Evolutionary conservation across 2,329 filamentous ascomycete species (phyloP), one percentile per base, ranked within the genome.

Genomic region (Xylogone sp.): DNA sequence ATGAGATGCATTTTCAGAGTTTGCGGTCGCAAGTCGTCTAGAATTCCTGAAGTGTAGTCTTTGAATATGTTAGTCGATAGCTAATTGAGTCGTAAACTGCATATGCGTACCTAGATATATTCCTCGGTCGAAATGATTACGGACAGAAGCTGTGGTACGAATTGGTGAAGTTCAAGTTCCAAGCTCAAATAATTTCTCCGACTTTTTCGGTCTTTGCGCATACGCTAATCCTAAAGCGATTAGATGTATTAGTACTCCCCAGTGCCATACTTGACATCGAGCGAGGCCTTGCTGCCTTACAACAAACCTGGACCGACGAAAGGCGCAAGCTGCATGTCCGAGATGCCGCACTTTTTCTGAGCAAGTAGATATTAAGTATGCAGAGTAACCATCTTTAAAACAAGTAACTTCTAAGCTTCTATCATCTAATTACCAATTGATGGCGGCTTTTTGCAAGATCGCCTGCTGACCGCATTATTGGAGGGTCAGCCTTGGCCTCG

Each of bases 1-100:
- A 86, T 86, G 59, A 87, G 77, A 85, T 87, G 83, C 83, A 86
- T 87, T 50, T 43, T 62, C 49, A 39, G 34, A 16, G 34, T 18
- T 39, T 18, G 10, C n/a, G n/a, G 13, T 39, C 34, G 34, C n/a
- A 39, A 18, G 34, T 39, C 34, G 34, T 18, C 34, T 18, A 16
- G 34, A 39, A 16, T 9, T 39, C 4, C 34, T 39, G 12, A 39
- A 16, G 8, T 39, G 8, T 39, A 39, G 4, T 6, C 34, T 39
- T 13, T 39, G 34, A 39, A 18, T 39, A 16, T 39, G n/a, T 39
- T 39, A 39, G 34, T 10, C 24, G 10, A 10, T 27, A 10, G 24
- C 10, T 27, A 27, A 6, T 27, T 27, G 10, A 27, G 10, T 6
- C 24, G 24, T 27, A 27, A 27, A 6, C 10, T 5, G 5, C 5